phyloP scores from a whole-genome alignment of 1,284 basidiomycete species.

The Cutaneotrichosporon spelunceum region DNA sequence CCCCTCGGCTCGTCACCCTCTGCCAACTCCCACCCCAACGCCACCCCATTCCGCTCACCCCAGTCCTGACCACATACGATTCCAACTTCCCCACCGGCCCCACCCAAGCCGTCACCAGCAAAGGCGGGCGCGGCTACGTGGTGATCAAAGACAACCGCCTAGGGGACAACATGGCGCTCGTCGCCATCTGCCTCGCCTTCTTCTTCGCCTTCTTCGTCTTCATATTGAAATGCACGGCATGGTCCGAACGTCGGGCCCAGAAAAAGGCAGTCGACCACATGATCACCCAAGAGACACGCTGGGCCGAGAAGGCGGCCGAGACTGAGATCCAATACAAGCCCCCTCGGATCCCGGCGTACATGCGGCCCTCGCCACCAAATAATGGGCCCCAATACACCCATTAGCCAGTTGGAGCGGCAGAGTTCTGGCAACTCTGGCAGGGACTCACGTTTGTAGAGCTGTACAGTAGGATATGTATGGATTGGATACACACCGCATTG shows the following conservation, averaged over 20 bases:
- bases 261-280: slow-evolving; percentile 6
- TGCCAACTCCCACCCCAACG: slow-evolving; percentile 1
- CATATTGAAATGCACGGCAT: neutral
- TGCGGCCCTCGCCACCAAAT: neutral
- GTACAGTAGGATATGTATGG: neutral
- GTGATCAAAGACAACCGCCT: slow-evolving; percentile 27
- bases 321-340: neutral
- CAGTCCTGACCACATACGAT: slow-evolving; percentile 34
- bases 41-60: slow-evolving; percentile 2
- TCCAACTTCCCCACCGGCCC: slow-evolving; percentile 30
- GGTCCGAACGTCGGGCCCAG: neutral
- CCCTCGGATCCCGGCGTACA: neutral
- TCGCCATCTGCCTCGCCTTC: slow-evolving; percentile 21
- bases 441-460: neutral
- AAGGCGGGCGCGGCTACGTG: slow-evolving; percentile 26
- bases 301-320: slow-evolving; percentile 2
- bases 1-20: too few species aligned
- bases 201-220: slow-evolving; percentile 18
- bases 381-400: too few species aligned
- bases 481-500: neutral
- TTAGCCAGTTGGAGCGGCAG: neutral
- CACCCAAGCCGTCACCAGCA: neutral
- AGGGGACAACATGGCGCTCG: slow-evolving; percentile 32
- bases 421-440: neutral
- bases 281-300: slow-evolving; percentile 8